Conservation (phyloP, 768 basidiomycete genomes). For the Terana coerulea region DNA sequence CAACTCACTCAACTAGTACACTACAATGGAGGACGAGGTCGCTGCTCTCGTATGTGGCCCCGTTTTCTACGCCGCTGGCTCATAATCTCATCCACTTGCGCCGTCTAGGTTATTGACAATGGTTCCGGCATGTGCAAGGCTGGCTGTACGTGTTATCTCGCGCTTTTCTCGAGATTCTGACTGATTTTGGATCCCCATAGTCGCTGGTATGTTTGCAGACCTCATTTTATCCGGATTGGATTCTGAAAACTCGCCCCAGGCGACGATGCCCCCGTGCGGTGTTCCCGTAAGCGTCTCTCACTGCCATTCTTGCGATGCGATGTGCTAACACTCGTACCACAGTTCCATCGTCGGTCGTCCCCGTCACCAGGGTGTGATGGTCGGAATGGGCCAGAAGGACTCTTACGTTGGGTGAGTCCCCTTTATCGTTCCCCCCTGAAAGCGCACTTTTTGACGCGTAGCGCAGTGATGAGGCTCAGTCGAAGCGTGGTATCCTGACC, state of each 20-base stretch:
- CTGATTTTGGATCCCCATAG: constrained; percentile 83
- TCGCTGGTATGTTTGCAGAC: constrained; percentile 34
- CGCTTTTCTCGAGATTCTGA: constrained; percentile 35
- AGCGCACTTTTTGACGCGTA: neutral
- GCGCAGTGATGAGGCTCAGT: constrained; percentile 64
- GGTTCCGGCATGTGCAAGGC: constrained; percentile 99
- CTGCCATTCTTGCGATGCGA: neutral
- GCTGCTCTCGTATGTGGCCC: constrained; percentile 44
- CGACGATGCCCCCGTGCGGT: constrained; percentile 98
- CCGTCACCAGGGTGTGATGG: constrained; percentile 73
- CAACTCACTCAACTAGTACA: constrained; percentile 22
- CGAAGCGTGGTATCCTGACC: constrained; percentile 69
- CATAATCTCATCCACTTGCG: constrained; percentile 1
- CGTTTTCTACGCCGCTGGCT: neutral
- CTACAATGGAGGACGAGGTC: constrained; percentile 62
- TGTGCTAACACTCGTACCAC: constrained; percentile 3
- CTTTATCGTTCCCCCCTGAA: neutral
- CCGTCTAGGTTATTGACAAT: constrained; percentile 75
- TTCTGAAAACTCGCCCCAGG: constrained; percentile 38
- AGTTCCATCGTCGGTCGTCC: constrained; percentile 71
- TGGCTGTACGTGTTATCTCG: constrained; percentile 67
- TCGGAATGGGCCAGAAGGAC: constrained; percentile 77
- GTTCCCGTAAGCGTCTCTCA: constrained; percentile 71
- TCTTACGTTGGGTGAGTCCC: constrained; percentile 59
- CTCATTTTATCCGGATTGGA: neutral